Evolutionary conservation across 164 flowering plant genomes (phyloP).

Genomic region (Vitis labrusca): DNA sequence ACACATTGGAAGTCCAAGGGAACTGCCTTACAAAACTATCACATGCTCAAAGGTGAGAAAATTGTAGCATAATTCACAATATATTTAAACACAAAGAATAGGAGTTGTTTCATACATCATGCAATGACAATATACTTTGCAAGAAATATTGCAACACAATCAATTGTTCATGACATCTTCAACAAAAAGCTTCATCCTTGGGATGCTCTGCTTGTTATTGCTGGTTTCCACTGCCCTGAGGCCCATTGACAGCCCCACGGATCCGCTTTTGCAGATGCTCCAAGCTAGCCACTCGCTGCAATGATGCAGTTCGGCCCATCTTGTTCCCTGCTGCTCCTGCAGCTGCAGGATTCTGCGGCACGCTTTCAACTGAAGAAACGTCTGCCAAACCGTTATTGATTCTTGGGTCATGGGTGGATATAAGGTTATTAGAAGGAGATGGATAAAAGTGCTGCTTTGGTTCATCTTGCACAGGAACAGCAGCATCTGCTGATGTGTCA

Average conservation of each 20-base stretch:
- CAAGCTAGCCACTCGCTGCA: conserved; percentile 93
- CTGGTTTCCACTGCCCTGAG: conserved; percentile 36
- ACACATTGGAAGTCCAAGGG: too few species aligned
- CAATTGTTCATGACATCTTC: not conserved
- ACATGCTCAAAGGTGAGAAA: conserved; percentile 1
- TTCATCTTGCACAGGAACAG: conserved; percentile 67
- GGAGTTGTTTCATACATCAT: conserved; percentile 2
- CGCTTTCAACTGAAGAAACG: conserved; percentile 39
- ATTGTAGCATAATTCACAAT: not conserved
- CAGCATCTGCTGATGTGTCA: conserved; percentile 66
- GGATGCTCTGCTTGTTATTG: not conserved
- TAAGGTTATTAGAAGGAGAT: conserved; percentile 26
- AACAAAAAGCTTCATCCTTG: too few species aligned
- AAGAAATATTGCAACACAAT: not conserved
- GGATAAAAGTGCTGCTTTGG: conserved; percentile 49
- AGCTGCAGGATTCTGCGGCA: not conserved
- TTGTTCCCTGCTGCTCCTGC: conserved; percentile 30
- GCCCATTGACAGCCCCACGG: conserved; percentile 43
- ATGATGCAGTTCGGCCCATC: conserved; percentile 61
- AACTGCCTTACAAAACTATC: not conserved
- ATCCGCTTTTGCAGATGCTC: conserved; percentile 88
- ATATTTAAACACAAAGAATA: conserved; percentile 10
- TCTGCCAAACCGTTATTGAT: conserved; percentile 39
- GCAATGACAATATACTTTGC: not conserved
- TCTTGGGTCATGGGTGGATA: conserved; percentile 29